Conservation (phyloP, 257 asterid genomes). For the Galeopsis tetrahit region DNA sequence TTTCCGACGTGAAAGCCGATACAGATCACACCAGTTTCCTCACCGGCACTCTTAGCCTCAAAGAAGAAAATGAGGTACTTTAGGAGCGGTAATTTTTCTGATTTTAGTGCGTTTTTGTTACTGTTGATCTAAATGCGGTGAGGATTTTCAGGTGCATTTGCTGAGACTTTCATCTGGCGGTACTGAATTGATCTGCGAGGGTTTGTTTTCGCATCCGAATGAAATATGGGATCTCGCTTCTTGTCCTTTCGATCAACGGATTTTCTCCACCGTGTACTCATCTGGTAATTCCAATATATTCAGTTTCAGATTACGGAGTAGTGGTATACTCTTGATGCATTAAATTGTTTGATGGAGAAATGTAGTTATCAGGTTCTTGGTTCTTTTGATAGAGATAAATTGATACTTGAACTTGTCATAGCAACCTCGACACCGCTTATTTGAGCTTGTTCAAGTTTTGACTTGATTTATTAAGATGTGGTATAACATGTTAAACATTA, state of each 20-base stretch:
- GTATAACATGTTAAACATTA: conserved; percentile 11
- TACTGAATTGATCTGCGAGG: conserved; percentile 89
- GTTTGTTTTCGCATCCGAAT: conserved; percentile 88
- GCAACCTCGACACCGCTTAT: not conserved
- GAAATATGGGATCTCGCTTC: conserved; percentile 98
- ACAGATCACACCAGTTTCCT: conserved; percentile 96
- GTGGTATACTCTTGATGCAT: not conserved
- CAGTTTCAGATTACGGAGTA: conserved; percentile 18
- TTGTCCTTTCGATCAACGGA: conserved; percentile 91
- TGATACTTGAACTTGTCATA: not conserved
- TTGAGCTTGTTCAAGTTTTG: conserved; percentile 19
- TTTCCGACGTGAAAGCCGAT: conserved; percentile 95
- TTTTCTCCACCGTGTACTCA: conserved; percentile 89
- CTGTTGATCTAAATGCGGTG: conserved; percentile 34
- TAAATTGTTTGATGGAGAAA: conserved; percentile 15
- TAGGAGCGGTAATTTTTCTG: not conserved
- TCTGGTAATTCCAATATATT: conserved; percentile 52
- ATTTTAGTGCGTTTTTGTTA: conserved; percentile 24
- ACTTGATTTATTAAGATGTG: conserved; percentile 22
- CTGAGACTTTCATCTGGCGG: conserved; percentile 79
- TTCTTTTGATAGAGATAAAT: not conserved
- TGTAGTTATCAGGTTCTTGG: conserved; percentile 11
- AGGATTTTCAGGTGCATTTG: conserved; percentile 76
- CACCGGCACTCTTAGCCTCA: conserved; percentile 89
- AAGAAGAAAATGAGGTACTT: conserved; percentile 93